phyloP scores from a whole-genome alignment of 495 filamentous ascomycete genomes.

The Penicillium egyptiacum region DNA sequence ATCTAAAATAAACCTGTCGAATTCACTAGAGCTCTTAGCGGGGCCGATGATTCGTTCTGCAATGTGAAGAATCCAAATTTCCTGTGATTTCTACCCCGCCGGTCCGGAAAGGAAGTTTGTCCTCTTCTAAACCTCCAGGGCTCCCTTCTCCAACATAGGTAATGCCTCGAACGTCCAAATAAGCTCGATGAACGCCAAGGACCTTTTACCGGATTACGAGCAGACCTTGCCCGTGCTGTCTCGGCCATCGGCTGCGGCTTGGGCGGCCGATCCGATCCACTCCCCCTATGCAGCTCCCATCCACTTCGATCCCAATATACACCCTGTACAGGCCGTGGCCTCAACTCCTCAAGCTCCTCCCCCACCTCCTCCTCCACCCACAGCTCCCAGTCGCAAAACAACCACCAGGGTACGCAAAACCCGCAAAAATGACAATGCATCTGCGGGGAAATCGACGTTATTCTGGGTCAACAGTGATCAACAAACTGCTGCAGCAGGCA shows the following conservation, averaged over 20 bases:
- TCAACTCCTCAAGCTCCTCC: conserved; percentile 1
- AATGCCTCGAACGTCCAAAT: conserved; percentile 13
- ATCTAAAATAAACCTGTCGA: not conserved
- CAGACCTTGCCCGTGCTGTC: conserved; percentile 33
- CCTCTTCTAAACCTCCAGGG: conserved; percentile 9
- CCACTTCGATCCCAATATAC: not conserved
- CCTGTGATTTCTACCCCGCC: conserved; percentile 19
- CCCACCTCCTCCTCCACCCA: not conserved
- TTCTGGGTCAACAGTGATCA: conserved; percentile 51
- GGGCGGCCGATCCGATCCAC: conserved; percentile 19
- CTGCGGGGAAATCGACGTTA: conserved; percentile 40
- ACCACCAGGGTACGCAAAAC: conserved; percentile 41
- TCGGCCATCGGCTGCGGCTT: conserved; percentile 20
- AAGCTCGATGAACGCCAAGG: conserved; percentile 39
- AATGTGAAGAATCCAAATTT: conserved; percentile 10
- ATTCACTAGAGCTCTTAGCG: conserved; percentile 10
- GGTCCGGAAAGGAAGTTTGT: conserved; percentile 24
- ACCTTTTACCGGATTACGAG: conserved; percentile 27
- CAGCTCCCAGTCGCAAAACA: conserved; percentile 28
- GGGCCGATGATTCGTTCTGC: conserved; percentile 6
- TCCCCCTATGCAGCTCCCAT: conserved; percentile 6
- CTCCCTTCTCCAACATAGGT: not conserved
- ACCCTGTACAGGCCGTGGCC: not conserved
- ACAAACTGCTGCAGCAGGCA: conserved; percentile 41
- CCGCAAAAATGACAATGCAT: conserved; percentile 40